phyloP scores from a whole-genome alignment of 2,329 filamentous ascomycete species.

The Diplodia scrobiculata region DNA sequence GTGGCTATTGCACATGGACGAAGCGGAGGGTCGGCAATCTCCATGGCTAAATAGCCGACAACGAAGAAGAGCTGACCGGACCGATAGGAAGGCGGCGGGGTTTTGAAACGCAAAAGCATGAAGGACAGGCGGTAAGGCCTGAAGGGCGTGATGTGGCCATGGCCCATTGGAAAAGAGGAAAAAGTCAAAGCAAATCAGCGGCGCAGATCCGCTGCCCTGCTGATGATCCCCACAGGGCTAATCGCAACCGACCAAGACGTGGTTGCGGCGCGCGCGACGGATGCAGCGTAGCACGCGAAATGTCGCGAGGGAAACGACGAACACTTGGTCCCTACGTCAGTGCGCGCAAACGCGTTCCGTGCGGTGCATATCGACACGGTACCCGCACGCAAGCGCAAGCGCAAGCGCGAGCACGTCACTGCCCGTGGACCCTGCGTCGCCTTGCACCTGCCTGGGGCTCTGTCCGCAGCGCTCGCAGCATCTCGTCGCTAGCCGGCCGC shows the following conservation, averaged over 20 bases:
- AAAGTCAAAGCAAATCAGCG: not conserved
- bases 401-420: constrained; percentile 8
- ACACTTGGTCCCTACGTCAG: not conserved
- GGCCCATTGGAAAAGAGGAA: not conserved
- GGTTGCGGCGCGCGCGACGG: not conserved
- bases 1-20: not conserved
- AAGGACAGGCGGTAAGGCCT: constrained; percentile 9
- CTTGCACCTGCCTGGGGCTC: not conserved
- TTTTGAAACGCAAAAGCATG: constrained; percentile 7
- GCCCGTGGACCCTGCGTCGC: not conserved
- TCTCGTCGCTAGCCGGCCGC: not conserved
- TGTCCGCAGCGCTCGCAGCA: not conserved
- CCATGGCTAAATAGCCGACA: not conserved
- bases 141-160: constrained; percentile 3
- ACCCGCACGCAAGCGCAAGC: not conserved
- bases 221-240: not conserved
- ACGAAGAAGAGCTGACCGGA: not conserved
- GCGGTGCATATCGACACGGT: not conserved
- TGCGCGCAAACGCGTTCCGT: not conserved
- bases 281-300: not conserved
- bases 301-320: not conserved
- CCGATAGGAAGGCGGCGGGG: constrained; percentile 7
- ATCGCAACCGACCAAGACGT: not conserved
- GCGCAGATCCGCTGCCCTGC: not conserved
- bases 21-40: constrained; percentile 1